A percentile compares a stretch with the other conserved stretches of the same genome.
phyloP scores from a whole-genome alignment of 2,329 filamentous ascomycete species.

The Trichophyton schoenleinii region DNA sequence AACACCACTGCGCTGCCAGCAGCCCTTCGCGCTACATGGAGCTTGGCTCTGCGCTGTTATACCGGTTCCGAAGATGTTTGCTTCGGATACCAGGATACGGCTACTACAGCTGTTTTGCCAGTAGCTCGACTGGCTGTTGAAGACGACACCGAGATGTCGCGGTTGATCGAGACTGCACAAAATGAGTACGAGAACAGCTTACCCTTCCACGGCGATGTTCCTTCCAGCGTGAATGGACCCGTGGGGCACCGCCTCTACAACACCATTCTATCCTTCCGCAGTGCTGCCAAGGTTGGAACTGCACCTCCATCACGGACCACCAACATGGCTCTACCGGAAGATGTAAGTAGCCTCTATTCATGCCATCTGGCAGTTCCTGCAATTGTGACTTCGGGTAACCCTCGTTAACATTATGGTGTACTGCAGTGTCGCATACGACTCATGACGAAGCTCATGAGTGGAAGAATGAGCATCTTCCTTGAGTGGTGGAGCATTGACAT shows the following conservation, averaged over 20 bases:
- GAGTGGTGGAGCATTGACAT: conserved; percentile 30
- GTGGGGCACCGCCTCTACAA: conserved; percentile 23
- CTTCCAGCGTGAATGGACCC: conserved; percentile 1
- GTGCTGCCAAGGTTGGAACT: conserved; percentile 17
- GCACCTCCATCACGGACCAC: conserved; percentile 15
- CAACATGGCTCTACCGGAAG: conserved; percentile 22
- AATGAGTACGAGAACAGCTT: conserved; percentile 9
- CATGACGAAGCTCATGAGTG: conserved; percentile 25
- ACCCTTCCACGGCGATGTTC: conserved; percentile 9
- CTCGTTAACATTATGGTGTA: not conserved
- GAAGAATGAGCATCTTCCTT: conserved; percentile 26
- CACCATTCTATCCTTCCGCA: conserved; percentile 26
- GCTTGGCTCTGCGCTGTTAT: conserved; percentile 34
- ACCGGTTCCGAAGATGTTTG: conserved; percentile 37
- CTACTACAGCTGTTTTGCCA: conserved; percentile 14
- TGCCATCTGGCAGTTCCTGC: not conserved
- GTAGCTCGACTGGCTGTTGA: conserved; percentile 20
- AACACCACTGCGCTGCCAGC: conserved; percentile 5
- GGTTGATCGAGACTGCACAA: conserved; percentile 20
- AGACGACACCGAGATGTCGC: conserved; percentile 19
- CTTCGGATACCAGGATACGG: conserved; percentile 32
- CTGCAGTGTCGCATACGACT: conserved; percentile 25
- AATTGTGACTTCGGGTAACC: not conserved
- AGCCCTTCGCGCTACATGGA: conserved; percentile 35
- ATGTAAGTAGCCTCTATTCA: conserved; percentile 19